Percentiles rank a stretch among this genome's conserved stretches.
Evolutionary conservation across 192 early-diverging fungal species (phyloP).

Genomic region (Obelidium mucronatum): DNA sequence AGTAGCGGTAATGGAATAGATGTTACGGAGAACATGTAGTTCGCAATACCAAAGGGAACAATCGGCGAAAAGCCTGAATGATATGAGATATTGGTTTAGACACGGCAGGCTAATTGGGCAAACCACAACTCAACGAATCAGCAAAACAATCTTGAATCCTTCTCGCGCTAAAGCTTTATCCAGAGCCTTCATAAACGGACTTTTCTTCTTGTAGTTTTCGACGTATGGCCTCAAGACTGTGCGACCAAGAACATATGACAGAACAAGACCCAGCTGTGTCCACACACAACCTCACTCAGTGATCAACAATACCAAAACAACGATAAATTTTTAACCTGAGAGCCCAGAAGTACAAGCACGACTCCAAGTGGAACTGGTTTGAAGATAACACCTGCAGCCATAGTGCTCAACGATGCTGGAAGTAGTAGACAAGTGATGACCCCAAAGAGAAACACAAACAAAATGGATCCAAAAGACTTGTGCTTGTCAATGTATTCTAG

Average conservation of each 20-base stretch:
- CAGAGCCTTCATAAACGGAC: constrained; percentile 18
- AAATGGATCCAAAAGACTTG: constrained; percentile 29
- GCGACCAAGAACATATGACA: constrained; percentile 14
- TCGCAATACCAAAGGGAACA: constrained; percentile 37
- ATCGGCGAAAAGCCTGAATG: constrained; percentile 35
- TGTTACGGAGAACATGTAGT: constrained; percentile 37
- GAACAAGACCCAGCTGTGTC: constrained; percentile 19
- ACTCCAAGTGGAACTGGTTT: constrained; percentile 21
- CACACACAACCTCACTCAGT: background rate
- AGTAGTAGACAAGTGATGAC: constrained; percentile 10
- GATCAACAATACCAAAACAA: background rate
- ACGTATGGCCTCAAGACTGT: constrained; percentile 38
- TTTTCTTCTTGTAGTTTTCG: constrained; percentile 20
- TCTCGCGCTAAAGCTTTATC: constrained; percentile 32
- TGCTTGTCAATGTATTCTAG: constrained; percentile 23
- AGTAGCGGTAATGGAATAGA: constrained; percentile 20
- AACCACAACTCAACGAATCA: constrained; percentile 16
- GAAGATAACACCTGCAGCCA: constrained; percentile 41
- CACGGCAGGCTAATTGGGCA: background rate
- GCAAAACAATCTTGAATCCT: constrained; percentile 41
- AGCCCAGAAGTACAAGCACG: constrained; percentile 37
- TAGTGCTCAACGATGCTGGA: constrained; percentile 25
- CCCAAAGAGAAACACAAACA: constrained; percentile 29
- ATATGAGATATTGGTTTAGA: no score
- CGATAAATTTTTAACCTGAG: constrained; percentile 12